Percentiles rank a stretch among this genome's conserved stretches.
Conservation (phyloP, 352 stramenopile genomes). For the Globisporangium canariense region DNA sequence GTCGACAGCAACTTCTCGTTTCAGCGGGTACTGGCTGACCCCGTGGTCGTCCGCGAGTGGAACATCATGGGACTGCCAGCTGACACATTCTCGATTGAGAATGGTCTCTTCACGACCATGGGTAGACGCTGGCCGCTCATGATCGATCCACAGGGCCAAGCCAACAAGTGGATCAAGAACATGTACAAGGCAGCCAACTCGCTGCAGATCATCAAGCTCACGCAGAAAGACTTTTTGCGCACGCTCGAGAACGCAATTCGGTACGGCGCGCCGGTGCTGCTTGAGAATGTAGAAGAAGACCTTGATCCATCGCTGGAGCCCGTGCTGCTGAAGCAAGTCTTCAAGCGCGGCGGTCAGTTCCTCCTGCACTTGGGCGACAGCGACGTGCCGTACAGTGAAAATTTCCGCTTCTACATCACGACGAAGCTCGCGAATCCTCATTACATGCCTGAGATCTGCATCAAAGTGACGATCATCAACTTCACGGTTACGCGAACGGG, state of each 20-base stretch:
- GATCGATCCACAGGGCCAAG: slow-evolving; percentile 93
- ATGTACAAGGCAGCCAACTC: slow-evolving; percentile 80
- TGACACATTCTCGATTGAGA: slow-evolving; percentile 93
- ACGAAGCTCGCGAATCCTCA: slow-evolving; percentile 94
- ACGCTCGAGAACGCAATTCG: slow-evolving; percentile 92
- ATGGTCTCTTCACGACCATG: slow-evolving; percentile 90
- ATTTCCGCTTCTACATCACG: slow-evolving; percentile 93
- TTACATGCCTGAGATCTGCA: slow-evolving; percentile 94
- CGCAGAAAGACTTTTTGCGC: slow-evolving; percentile 89
- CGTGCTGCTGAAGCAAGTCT: slow-evolving; percentile 91
- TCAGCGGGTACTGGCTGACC: slow-evolving; percentile 76
- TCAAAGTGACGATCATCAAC: slow-evolving; percentile 95
- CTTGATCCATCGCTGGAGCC: slow-evolving; percentile 92
- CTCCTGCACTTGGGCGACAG: slow-evolving; percentile 89
- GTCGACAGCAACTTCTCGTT: slow-evolving; percentile 87
- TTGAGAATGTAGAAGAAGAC: slow-evolving; percentile 94
- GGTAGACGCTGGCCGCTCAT: slow-evolving; percentile 90
- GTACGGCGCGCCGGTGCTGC: slow-evolving; percentile 88
- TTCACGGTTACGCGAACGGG: slow-evolving; percentile 92
- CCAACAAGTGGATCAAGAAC: slow-evolving; percentile 93
- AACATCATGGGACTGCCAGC: slow-evolving; percentile 90
- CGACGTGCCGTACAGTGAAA: slow-evolving; percentile 90
- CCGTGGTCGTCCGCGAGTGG: slow-evolving; percentile 90
- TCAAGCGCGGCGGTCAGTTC: slow-evolving; percentile 89
- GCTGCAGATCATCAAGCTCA: slow-evolving; percentile 93